These are phyloP conservation scores for Penicillium samsonianum DNA, from an alignment of 495 filamentous ascomycete species.

Conservation along the genomic window DNA sequence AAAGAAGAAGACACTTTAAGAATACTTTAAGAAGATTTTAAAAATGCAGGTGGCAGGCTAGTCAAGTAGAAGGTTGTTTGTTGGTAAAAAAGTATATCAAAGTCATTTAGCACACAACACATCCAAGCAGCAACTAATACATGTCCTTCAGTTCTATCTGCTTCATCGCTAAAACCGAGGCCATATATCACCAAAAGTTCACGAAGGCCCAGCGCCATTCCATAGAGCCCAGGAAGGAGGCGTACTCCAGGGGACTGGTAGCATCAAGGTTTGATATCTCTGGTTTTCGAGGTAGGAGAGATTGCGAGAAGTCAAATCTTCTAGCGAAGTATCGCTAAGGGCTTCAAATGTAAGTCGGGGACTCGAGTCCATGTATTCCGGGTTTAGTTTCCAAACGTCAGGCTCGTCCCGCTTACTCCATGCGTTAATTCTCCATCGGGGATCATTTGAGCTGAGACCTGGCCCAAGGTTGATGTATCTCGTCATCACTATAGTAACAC, in stretches of 20 bases:
- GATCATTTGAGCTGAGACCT: not conserved
- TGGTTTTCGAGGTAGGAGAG: not conserved
- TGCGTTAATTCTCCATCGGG: not conserved
- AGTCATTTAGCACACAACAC: not conserved
- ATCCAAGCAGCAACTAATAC: not conserved
- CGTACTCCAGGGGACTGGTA: not conserved
- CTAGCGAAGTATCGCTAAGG: not conserved
- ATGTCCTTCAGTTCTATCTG: not conserved
- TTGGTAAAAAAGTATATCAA: not conserved
- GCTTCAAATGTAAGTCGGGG: not conserved
- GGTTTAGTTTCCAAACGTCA: not conserved
- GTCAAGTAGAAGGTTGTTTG: too few species aligned
- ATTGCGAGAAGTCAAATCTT: not conserved
- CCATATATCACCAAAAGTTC: not conserved
- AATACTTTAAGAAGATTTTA: too few species aligned
- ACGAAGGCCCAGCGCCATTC: not conserved
- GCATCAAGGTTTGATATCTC: not conserved
- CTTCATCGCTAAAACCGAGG: not conserved
- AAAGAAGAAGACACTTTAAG: too few species aligned
- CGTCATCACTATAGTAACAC: conserved; percentile 1
- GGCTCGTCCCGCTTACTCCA: not conserved
- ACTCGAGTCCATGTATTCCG: not conserved
- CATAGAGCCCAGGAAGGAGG: not conserved
- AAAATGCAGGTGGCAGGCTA: too few species aligned
- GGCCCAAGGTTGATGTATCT: conserved; percentile 2